Conservation (phyloP, 441 rosid species). For the Adansonia gregorii region DNA sequence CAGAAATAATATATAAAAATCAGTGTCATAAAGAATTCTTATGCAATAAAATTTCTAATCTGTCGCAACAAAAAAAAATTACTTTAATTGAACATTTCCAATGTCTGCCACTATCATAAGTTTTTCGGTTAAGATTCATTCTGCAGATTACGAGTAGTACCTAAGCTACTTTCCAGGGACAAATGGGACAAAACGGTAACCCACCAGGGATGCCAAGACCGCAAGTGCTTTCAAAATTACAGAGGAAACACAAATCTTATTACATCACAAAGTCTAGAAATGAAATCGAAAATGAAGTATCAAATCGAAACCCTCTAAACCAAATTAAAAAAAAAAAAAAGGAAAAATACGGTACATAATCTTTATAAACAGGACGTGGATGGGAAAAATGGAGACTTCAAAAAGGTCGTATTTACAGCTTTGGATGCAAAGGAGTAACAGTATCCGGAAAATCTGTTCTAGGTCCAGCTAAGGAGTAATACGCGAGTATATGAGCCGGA, state of each 20-base stretch:
- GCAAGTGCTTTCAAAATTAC: conserved; percentile 39
- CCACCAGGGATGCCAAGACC: neutral
- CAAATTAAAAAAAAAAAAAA: too few relatives aligned
- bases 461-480: conserved; percentile 87
- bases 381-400: conserved; percentile 14
- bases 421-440: conserved; percentile 57
- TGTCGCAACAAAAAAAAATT: neutral
- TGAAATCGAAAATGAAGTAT: too few relatives aligned
- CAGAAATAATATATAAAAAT: neutral
- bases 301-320: too few relatives aligned
- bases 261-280: conserved; percentile 20
- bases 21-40: neutral
- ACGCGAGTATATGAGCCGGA: conserved; percentile 87
- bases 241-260: conserved; percentile 40
- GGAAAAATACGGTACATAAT: too few relatives aligned
- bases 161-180: conserved; percentile 7
- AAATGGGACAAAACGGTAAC: neutral
- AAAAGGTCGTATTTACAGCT: conserved; percentile 41
- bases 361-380: conserved; percentile 36
- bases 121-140: neutral
- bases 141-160: neutral
- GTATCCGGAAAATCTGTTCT: conserved; percentile 81
- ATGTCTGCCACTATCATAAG: conserved; percentile 12
- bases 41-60: neutral
- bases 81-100: neutral